A percentile compares a stretch with the other conserved stretches of the same genome.
phyloP scores from a whole-genome alignment of 352 stramenopile species.

The Plasmopara halstedii region DNA sequence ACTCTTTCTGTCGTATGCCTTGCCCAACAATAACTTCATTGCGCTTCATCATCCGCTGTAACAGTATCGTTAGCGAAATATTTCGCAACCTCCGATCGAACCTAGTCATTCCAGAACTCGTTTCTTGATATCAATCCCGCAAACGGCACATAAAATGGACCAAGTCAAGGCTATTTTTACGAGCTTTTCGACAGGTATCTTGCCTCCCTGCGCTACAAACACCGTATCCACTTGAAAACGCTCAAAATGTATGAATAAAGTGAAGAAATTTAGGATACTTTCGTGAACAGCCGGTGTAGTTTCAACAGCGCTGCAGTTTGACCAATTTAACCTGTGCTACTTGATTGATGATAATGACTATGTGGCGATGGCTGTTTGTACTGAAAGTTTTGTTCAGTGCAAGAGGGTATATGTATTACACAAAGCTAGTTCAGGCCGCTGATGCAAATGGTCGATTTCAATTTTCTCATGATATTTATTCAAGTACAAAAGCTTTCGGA shows the following conservation, averaged over 20 bases:
- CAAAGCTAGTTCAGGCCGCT: constrained; percentile 2
- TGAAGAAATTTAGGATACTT: neutral
- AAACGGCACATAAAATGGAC: no score
- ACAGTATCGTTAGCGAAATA: no score
- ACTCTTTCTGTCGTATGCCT: no score
- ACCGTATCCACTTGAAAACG: constrained; percentile 20
- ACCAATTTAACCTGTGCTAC: neutral
- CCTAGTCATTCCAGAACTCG: no score
- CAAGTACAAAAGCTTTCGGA: constrained; percentile 53
- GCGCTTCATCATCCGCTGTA: no score
- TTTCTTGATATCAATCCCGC: no score
- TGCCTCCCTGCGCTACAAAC: constrained; percentile 10
- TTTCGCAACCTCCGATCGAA: no score
- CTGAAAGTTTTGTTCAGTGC: constrained; percentile 1
- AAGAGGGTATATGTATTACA: neutral
- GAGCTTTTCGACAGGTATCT: no score
- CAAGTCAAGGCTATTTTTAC: no score
- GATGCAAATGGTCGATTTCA: constrained; percentile 40
- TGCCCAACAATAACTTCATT: no score
- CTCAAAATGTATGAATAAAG: neutral
- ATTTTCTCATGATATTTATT: constrained; percentile 47
- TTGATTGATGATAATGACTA: neutral
- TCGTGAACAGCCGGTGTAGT: constrained; percentile 4
- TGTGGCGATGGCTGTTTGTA: neutral
- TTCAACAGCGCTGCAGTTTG: neutral